Evolutionary conservation across 2,329 filamentous ascomycete species (phyloP), one percentile per base, ranked within the genome.

Genomic region (Chlorencoelia australis): DNA sequence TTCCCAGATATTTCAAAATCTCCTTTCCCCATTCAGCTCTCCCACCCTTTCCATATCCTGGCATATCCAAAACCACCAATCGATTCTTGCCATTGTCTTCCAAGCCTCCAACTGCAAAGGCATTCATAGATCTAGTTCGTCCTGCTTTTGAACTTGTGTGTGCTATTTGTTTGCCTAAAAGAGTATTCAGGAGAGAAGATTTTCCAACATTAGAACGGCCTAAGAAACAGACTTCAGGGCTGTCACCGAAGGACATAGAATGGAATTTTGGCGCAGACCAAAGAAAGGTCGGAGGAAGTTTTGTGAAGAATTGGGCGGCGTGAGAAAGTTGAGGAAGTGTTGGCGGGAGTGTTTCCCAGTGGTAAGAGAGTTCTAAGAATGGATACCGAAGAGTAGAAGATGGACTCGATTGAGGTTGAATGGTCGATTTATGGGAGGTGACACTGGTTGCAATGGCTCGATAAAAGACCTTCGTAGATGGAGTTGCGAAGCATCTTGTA

Each of bases 141-240:
- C 79, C 79, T 0, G 74, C 73, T 13, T 70, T 73, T 3, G 67
- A 68, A 4, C 68, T 73, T 0, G 74, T 75, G 49, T 67, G 63
- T 38, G 73, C 75, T 10, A 73, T 55, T 44, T 54, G 32, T 51
- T 64, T 49, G 38, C 62, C 52, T 55, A 80, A 66, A 7, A 84
- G 59, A 3, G 73, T 71, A 52, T 85, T 85, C 17, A 84, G 62
- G 4, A 84, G 53, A 2, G 68, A 73, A 36, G 69, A 75, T 59
- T 85, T 84, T 35, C 79, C 79, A 5, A 81, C 79, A 50, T 85
- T 85, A 25, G 71, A 77, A 30, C 79, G 69, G 13, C 79, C 79
- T 4, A 84, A 64, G 51, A 85, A 81, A 26, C 57, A 58, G 10
- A 62, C 54, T 42, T 62, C 54, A 9, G 57, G 50, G 16, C 52